Evolutionary conservation across 768 basidiomycete genomes (phyloP).

Genomic region (Candolleomyces efflorescens): DNA sequence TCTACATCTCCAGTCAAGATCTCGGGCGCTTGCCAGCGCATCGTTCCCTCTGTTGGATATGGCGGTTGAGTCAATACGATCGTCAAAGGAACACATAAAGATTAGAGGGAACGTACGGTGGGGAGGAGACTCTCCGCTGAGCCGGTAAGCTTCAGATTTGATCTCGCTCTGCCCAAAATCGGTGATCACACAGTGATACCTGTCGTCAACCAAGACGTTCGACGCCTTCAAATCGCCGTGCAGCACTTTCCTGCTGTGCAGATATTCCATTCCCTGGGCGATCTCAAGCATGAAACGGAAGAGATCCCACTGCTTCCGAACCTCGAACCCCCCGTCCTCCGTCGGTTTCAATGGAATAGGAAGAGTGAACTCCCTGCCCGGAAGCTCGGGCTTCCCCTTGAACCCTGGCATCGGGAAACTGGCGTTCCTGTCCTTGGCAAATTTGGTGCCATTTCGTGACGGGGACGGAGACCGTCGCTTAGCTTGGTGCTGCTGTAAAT

Average conservation of each 20-base stretch:
- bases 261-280: conserved; percentile 76
- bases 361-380: neutral
- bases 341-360: neutral
- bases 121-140: conserved; percentile 47
- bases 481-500: conserved; percentile 1
- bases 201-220: conserved; percentile 73
- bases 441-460: neutral
- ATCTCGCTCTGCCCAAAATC: conserved; percentile 85
- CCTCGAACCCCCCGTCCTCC: conserved; percentile 1
- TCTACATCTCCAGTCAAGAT: conserved; percentile 44
- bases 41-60: conserved; percentile 45
- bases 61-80: neutral
- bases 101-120: conserved; percentile 33
- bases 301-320: conserved; percentile 36
- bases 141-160: conserved; percentile 62
- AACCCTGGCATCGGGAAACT: neutral
- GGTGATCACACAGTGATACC: conserved; percentile 64
- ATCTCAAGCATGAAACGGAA: conserved; percentile 69
- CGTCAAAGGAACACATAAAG: neutral
- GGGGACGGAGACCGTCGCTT: neutral
- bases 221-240: conserved; percentile 83
- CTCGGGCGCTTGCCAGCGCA: conserved; percentile 74
- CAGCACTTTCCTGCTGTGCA: conserved; percentile 63
- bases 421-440: neutral
- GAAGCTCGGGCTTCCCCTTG: neutral